Evolutionary conservation across 1,284 basidiomycete genomes (phyloP).

Genomic region (Schizophyllum commune): DNA sequence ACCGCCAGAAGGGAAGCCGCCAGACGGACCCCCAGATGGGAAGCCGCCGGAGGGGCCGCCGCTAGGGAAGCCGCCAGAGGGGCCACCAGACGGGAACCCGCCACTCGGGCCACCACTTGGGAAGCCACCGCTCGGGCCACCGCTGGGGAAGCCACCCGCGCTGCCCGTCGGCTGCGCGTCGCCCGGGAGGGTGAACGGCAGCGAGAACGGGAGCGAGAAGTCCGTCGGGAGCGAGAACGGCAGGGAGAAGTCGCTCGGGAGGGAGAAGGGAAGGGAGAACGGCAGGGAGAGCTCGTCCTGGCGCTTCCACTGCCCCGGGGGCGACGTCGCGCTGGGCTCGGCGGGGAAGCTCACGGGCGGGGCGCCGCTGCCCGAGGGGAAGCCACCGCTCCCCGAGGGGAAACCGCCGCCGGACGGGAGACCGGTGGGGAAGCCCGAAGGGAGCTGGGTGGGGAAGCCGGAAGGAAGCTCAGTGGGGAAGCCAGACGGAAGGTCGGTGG

Average conservation of each 20-base stretch:
- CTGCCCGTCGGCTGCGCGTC: neutral
- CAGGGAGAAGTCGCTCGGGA: neutral
- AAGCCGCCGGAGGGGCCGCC: too few species aligned
- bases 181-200: neutral
- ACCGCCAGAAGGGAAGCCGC: neutral
- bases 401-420: neutral
- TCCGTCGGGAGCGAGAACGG: neutral
- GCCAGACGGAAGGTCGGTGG: neutral
- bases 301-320: neutral
- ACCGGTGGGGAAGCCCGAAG: neutral
- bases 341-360: neutral
- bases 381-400: neutral
- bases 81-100: too few species aligned
- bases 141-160: neutral
- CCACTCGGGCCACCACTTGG: too few species aligned
- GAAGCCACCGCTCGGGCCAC: neutral
- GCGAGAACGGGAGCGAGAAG: neutral
- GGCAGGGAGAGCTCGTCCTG: neutral
- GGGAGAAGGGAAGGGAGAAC: neutral
- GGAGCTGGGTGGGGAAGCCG: neutral
- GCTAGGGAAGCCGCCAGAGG: too few species aligned
- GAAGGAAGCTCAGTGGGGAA: neutral
- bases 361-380: too few species aligned
- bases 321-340: neutral
- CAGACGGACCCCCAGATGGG: neutral